Evolutionary conservation across 345 rosid genomes (phyloP), one percentile per base, ranked within the genome.

Genomic region (Atalantia buxifolia): DNA sequence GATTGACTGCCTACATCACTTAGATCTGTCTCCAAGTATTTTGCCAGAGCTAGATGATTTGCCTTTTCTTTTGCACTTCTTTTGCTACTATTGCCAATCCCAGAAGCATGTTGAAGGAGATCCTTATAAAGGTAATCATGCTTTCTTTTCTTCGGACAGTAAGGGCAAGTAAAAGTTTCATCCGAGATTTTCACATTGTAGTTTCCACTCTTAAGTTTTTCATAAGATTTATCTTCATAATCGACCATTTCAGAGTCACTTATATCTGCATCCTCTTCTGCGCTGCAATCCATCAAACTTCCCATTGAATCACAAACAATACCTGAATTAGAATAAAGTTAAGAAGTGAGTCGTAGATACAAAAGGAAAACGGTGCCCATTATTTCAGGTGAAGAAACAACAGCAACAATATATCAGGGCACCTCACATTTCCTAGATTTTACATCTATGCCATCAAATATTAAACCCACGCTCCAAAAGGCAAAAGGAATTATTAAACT

Each of bases 81-180:
- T 83, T 96, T 93, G 56, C 81, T 55, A 78, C 99, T 93, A 67
- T 85, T 87, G 73, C 98, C 97, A 75, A 96, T 97, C 55, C 97
- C 98, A 59, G 95, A 90, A 77, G 98, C 99, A 89, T 96, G 99
- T 72, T 96, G 98, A 76, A 94, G 92, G 78, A 96, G 89, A 71
- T 94, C 98, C 42, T 76, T 79, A 71, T 90, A 92, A 24, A 77
- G 84, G 81, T 88, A 95, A 78, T 88, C 89, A 53, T 72, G 82
- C 86, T 89, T 92, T 85, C 80, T 86, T 90, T 88, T 94, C 66
- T 87, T 90, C 9, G 92, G 91, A 78, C 98, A 94, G 75, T 81
- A 94, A 4, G 98, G 99, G 62, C 99, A 96, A 56, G 84, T 77
- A 81, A 87, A 94, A 73, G 85, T 81, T 53, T 86, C 83, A 69